Percentiles rank a stretch among this genome's conserved stretches.
phyloP scores from a whole-genome alignment of 495 filamentous ascomycete genomes.

The Tuber calosporum region DNA sequence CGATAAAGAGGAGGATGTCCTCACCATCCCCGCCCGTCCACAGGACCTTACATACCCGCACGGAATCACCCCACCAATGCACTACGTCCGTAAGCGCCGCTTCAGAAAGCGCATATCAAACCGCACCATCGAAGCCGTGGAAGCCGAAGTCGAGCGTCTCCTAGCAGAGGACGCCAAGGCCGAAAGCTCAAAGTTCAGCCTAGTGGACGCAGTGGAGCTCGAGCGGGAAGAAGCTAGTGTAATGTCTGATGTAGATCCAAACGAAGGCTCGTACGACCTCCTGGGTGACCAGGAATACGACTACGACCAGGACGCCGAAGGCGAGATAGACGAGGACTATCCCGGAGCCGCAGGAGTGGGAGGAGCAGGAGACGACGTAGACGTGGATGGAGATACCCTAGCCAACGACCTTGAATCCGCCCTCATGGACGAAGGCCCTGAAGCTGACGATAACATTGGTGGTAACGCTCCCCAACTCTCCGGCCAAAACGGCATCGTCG shows the following conservation, averaged over 20 bases:
- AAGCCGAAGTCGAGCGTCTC: conserved; percentile 70
- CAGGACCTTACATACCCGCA: conserved; percentile 75
- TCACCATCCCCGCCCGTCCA: conserved; percentile 41
- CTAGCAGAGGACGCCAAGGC: conserved; percentile 62
- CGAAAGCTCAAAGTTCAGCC: conserved; percentile 51
- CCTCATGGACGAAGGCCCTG: conserved; percentile 45
- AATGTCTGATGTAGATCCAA: conserved; percentile 42
- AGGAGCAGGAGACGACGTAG: conserved; percentile 50
- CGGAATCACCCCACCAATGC: conserved; percentile 85
- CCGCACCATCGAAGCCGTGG: conserved; percentile 79
- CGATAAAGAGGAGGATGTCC: conserved; percentile 63
- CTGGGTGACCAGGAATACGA: conserved; percentile 46
- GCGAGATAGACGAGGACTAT: conserved; percentile 53
- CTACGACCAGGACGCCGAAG: conserved; percentile 50
- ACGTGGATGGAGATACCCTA: conserved; percentile 48
- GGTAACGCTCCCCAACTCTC: background rate
- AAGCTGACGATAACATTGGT: conserved; percentile 47
- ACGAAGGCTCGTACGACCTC: conserved; percentile 41
- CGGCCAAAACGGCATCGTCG: background rate
- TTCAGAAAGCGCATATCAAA: conserved; percentile 79
- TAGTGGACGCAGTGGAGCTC: conserved; percentile 57
- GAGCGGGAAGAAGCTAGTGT: conserved; percentile 48
- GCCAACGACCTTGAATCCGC: conserved; percentile 53
- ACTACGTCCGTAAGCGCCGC: conserved; percentile 71
- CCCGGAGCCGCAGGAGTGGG: conserved; percentile 41